Evolutionary conservation across 2,329 filamentous ascomycete species (phyloP), one percentile per base, ranked within the genome.

Genomic region (Monosporascus sp.): DNA sequence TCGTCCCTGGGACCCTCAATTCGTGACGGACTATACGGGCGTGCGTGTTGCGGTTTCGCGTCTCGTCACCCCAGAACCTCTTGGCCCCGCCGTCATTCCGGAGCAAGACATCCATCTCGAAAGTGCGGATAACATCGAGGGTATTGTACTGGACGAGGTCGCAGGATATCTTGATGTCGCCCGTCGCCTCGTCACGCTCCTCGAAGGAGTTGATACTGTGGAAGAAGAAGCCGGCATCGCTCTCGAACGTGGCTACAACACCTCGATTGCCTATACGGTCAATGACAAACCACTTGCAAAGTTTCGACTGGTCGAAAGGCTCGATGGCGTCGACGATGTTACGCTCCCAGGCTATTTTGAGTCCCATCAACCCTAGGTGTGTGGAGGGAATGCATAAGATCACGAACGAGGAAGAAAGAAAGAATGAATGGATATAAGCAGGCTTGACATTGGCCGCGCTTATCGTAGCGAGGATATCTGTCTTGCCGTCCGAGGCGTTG

Each of bases 371-470:
- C 2, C 72, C 76, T 41, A 84, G 76, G 57, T 86, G 83, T 0
- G 85, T 78, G 17, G 82, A 83, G 61, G 88, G 91, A 1, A 94
- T 71, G 63, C 87, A 91, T 5, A 95, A 72, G 0, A 94, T 72
- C 2, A 92, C 82, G 62, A 86, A 88, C 60, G 84, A 82, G 17
- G 82, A 72, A 0, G 88, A 87, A 25, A 95, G 69, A 62, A 90
- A 90, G 61, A 93, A 79, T 8, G 89, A 93, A 70, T 95, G 90
- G n/a, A 95, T 82, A 62, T 94, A 95, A 0, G 88, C 85, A 0
- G 86, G 72, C 2, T 71, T 71, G 3, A 78, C 66, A 3, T 74
- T 72, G 4, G 70, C 68, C 3, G 72, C 74, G 0, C 70, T 68
- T 54, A 94, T 81, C 0, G 80, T 84, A 3, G 89, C 89, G 0